Evolutionary conservation across 768 basidiomycete genomes (phyloP).

Genomic region (Crepidotus variabilis): DNA sequence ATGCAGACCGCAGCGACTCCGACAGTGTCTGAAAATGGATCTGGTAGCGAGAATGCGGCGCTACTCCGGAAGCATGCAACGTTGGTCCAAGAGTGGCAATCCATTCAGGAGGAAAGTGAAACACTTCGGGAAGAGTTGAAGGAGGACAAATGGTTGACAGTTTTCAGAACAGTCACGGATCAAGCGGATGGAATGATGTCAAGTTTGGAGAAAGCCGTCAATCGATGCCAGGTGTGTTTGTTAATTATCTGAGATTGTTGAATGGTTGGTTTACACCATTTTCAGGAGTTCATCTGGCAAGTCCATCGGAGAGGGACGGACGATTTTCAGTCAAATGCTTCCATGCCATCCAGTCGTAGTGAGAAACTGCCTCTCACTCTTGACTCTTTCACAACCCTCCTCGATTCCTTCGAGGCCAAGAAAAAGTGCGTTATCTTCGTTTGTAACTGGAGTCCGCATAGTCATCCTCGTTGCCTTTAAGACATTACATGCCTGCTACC

Average conservation of each 20-base stretch:
- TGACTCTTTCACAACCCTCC: constrained; percentile 62
- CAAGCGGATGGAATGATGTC: constrained; percentile 99
- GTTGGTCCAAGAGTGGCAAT: constrained; percentile 75
- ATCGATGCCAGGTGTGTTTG: constrained; percentile 79
- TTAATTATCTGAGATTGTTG: constrained; percentile 8
- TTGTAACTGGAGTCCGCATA: constrained; percentile 9
- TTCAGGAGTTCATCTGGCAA: constrained; percentile 83
- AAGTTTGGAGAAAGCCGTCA: constrained; percentile 89
- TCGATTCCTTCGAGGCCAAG: constrained; percentile 82
- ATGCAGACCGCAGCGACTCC: constrained; percentile 45
- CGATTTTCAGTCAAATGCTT: constrained; percentile 33
- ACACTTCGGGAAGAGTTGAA: constrained; percentile 87
- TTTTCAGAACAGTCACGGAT: constrained; percentile 90
- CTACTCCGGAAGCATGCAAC: constrained; percentile 73
- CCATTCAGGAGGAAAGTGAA: constrained; percentile 74
- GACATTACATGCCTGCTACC: constrained; percentile 93
- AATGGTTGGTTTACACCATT: constrained; percentile 4
- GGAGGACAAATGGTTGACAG: constrained; percentile 95
- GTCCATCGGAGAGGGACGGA: constrained; percentile 57
- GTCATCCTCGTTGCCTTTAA: constrained; percentile 24
- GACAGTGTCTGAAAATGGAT: constrained; percentile 34
- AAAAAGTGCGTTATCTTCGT: constrained; percentile 57
- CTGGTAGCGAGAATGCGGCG: constrained; percentile 38
- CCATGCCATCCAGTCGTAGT: constrained; percentile 42
- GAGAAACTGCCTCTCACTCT: constrained; percentile 51